Base-by-base conservation (phyloP, 768 basidiomycete species). In the Dentipellis sp. region DNA sequence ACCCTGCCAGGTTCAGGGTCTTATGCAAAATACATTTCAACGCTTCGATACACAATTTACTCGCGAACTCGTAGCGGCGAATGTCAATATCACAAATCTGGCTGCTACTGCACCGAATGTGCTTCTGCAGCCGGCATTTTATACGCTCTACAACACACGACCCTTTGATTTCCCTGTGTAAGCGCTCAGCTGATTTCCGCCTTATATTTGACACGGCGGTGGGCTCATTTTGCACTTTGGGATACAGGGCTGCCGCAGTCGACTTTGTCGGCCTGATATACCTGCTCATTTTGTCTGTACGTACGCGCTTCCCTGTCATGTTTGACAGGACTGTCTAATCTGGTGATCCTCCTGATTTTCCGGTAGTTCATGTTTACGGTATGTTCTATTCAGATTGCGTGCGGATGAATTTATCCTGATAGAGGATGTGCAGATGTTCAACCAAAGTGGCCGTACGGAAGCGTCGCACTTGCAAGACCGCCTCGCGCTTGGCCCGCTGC, bases 81-180 rank as follows among this genome's bases (percentile, higher is more conserved):
- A 55, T 17, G 45, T 67, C n/a, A 67, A 70, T 56, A 47, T 72
- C 22, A 10, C 74, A 0, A 48, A 65, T 2, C 59, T 86, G 22
- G 66, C 83, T 22, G 58, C 64, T 35, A 70, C 54, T 1, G 79
- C 82, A 1, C 83, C 84, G 0, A 69, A 72, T 53, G 74, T 79
- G 4, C 65, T 86, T 34, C 66, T 74, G 2, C 56, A 71, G 10
- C 82, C 85, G 1, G 63, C 83, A 6, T 69, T 64, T 36, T 85
- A 77, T 59, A 74, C 66, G 0, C 49, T 81, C 9, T 47, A 70
- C 53, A 84, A 86, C 57, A 57, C 81, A 1, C 67, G 73, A 16
- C 82, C 85, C 0, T 86, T 85, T 56, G 75, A 84, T 59, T 65
- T 76, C 11, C 78, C 82, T 21, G 76, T 80, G 81, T 84, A 68